Evolutionary conservation across 2,329 filamentous ascomycete species (phyloP), one percentile per base, ranked within the genome.

Genomic region (Fusarium fujikuroi): DNA sequence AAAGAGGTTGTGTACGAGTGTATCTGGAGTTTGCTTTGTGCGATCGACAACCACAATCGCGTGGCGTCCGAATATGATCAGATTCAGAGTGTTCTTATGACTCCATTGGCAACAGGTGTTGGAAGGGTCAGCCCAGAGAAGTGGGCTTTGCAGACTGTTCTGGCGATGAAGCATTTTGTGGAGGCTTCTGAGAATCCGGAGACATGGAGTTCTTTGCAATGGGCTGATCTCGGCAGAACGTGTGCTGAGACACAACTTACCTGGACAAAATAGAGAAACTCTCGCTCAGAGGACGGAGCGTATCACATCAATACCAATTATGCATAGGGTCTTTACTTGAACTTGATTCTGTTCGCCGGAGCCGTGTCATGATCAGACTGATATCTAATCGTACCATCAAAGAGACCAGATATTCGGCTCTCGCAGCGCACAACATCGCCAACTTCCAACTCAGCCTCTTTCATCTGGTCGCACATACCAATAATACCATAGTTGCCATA

Each of bases 1-100:
- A 79, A 82, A 5, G 87, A 89, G 75, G 80, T 89, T 14, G 83
- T 89, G 7, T 89, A 87, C 69, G 85, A 88, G 75, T 87, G 86
- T 78, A 75, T 87, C 1, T 89, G 87, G 87, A 85, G 82, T 71
- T 74, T 89, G 66, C 74, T 89, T 25, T 85, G 84, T 71, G 81
- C 84, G 23, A 68, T 88, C 3, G 85, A 88, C 43, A 82, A 81
- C 28, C 84, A 85, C 72, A 89, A 89, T 75, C 78, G 81, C 12
- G 53, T 47, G 12, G 52, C 53, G 0, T 12, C 30, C 2, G 52
- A 56, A 3, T 63, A 67, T 9, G 75, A 77, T 9, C 75, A 76
- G 70, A 87, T 88, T 53, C 50, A 72, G 9, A 84, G 77, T 19
- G 68, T 89, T 14, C 78, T 89, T 19, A 87, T 89, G 82, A 86